These are phyloP conservation scores for Sutorius australiensis DNA, from an alignment of 768 basidiomycete genomes.

Conservation along the genomic window DNA sequence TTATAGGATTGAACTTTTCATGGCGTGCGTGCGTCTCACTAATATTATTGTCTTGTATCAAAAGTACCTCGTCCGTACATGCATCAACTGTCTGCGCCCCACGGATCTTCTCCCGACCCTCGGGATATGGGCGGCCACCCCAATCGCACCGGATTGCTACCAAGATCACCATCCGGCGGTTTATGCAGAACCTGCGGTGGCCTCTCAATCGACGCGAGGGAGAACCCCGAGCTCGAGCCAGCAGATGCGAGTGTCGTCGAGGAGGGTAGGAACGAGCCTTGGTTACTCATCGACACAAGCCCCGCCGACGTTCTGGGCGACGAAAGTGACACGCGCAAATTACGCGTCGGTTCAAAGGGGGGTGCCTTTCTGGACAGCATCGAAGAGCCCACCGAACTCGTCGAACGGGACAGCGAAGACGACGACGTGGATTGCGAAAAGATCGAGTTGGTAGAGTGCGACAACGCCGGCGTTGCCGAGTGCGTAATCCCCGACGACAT, in stretches of 20 bases:
- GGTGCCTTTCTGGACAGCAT: slow-evolving; percentile 51
- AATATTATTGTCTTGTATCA: background rate
- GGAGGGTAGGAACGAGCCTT: slow-evolving; percentile 19
- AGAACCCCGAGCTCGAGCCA: slow-evolving; percentile 9
- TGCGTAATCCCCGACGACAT: slow-evolving; percentile 13
- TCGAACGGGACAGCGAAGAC: slow-evolving; percentile 27
- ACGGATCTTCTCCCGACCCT: slow-evolving; percentile 16
- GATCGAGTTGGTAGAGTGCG: slow-evolving; percentile 17
- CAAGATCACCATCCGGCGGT: slow-evolving; percentile 4
- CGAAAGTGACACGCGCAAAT: slow-evolving; percentile 23
- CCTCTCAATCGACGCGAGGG: slow-evolving; percentile 17
- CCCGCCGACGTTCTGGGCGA: slow-evolving; percentile 15
- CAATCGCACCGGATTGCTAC: slow-evolving; percentile 4
- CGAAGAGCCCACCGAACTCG: slow-evolving; percentile 32
- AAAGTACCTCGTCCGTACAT: background rate
- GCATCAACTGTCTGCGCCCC: slow-evolving; percentile 9
- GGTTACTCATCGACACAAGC: slow-evolving; percentile 9
- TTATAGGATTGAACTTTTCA: background rate
- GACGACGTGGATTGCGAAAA: slow-evolving; percentile 21
- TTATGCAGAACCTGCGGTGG: slow-evolving; percentile 5
- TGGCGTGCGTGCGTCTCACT: no score
- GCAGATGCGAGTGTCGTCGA: slow-evolving; percentile 7
- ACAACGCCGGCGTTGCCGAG: slow-evolving; percentile 4
- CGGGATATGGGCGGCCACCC: slow-evolving; percentile 13
- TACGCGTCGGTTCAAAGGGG: slow-evolving; percentile 50